These are phyloP conservation scores for Petunia axillaris DNA, from an alignment of 257 asterid genomes.

Conservation along the genomic window DNA sequence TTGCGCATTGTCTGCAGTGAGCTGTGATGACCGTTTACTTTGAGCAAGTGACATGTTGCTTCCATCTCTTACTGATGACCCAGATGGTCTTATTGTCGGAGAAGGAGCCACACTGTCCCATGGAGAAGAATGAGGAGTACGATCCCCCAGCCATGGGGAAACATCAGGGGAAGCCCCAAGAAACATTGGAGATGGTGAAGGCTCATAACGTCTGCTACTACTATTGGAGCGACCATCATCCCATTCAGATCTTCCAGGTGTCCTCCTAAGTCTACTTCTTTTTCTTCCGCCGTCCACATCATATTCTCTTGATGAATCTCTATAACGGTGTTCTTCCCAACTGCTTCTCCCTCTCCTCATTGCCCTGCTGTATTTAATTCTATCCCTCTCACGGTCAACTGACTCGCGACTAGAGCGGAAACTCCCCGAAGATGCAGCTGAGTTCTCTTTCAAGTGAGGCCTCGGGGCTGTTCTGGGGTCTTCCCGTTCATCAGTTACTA, in stretches of 20 bases:
- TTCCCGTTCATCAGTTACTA: slow-evolving; percentile 48
- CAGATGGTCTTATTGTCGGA: slow-evolving; percentile 87
- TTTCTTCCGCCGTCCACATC: slow-evolving; percentile 54
- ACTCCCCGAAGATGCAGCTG: slow-evolving; percentile 48
- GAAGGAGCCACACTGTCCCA: slow-evolving; percentile 92
- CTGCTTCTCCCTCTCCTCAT: slow-evolving; percentile 42
- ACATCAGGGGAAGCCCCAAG: slow-evolving; percentile 93
- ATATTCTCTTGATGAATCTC: slow-evolving; percentile 56
- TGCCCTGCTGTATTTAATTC: slow-evolving; percentile 41
- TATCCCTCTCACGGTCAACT: slow-evolving; percentile 31
- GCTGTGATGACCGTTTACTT: slow-evolving; percentile 87
- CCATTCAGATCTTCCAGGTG: slow-evolving; percentile 56
- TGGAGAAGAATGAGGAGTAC: slow-evolving; percentile 84
- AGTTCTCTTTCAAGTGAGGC: slow-evolving; percentile 44
- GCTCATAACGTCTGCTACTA: slow-evolving; percentile 58
- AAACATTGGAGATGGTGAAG: slow-evolving; percentile 82
- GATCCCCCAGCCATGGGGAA: slow-evolving; percentile 93
- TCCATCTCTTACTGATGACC: slow-evolving; percentile 76
- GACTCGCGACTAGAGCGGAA: slow-evolving; percentile 52
- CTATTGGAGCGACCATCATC: slow-evolving; percentile 48
- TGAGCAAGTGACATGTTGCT: slow-evolving; percentile 88
- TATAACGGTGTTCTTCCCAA: slow-evolving; percentile 55
- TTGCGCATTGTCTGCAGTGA: slow-evolving; percentile 95
- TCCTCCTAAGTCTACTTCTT: slow-evolving; percentile 55
- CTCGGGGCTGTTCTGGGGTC: slow-evolving; percentile 35